phyloP scores from a whole-genome alignment of 305 asterid genomes.

The Solanum hybrid region DNA sequence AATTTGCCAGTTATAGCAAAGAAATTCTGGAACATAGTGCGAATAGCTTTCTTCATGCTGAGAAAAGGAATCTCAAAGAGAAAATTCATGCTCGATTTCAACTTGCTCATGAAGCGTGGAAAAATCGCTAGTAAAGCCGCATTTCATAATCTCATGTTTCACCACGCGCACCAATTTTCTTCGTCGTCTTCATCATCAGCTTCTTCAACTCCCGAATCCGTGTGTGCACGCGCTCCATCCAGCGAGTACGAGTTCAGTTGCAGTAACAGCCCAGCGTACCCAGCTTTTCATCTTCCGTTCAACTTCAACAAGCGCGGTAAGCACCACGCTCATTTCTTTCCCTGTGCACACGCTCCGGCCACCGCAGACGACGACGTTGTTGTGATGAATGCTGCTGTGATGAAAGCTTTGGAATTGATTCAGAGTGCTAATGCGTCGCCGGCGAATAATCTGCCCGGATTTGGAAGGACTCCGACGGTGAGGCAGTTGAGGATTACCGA shows the following conservation, averaged over 20 bases:
- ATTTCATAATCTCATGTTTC: constrained; percentile 33
- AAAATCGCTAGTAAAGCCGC: constrained; percentile 36
- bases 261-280: constrained; percentile 42
- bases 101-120: constrained; percentile 29
- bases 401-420: constrained; percentile 34
- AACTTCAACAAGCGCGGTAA: constrained; percentile 27
- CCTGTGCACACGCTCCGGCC: constrained; percentile 6
- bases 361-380: constrained; percentile 6
- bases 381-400: constrained; percentile 8
- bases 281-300: constrained; percentile 32
- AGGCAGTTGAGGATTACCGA: constrained; percentile 70
- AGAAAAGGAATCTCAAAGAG: constrained; percentile 34
- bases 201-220: not conserved
- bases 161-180: constrained; percentile 20
- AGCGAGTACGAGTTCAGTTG: constrained; percentile 66
- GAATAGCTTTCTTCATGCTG: constrained; percentile 33
- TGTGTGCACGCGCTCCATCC: not conserved
- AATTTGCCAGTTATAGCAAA: constrained; percentile 32
- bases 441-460: constrained; percentile 47
- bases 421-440: constrained; percentile 23
- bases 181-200: not conserved
- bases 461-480: constrained; percentile 49
- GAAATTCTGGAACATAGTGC: constrained; percentile 32
- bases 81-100: constrained; percentile 29
- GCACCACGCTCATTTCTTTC: constrained; percentile 3